Conservation (phyloP, 1,284 basidiomycete genomes). For the Ceratobasidium sp. region DNA sequence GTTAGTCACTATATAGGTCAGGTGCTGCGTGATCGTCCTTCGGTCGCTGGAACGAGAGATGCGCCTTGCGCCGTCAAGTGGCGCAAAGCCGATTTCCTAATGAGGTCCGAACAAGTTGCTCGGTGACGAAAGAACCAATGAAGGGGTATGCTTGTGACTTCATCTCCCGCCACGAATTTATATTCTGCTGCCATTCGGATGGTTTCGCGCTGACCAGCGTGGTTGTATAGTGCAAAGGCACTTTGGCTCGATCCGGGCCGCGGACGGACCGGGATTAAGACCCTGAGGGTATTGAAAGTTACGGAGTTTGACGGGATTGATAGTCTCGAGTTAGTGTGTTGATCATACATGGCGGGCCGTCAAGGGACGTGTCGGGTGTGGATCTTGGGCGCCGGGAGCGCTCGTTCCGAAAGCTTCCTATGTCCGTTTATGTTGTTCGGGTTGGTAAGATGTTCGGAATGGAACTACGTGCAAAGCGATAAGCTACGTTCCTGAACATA, state of each 20-base stretch:
- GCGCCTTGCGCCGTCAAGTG: conserved; percentile 3
- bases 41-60: conserved; percentile 3
- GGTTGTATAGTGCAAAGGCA: background rate
- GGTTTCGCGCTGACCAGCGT: background rate
- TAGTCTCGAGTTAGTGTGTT: background rate
- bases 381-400: background rate
- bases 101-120: background rate
- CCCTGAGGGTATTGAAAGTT: background rate
- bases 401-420: too few relatives aligned
- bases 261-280: conserved; percentile 5
- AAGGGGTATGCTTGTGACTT: background rate
- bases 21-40: conserved; percentile 1
- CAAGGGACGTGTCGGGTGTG: background rate
- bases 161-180: background rate
- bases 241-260: conserved; percentile 2
- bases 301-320: conserved; percentile 5
- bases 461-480: too few relatives aligned
- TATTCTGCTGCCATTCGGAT: background rate
- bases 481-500: too few relatives aligned
- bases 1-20: conserved; percentile 1
- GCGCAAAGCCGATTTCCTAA: conserved; percentile 19
- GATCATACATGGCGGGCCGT: background rate
- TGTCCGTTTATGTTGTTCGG: too few relatives aligned
- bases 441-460: too few relatives aligned
- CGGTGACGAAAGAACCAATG: background rate